Evolutionary conservation across 345 rosid species (phyloP), one percentile per base, ranked within the genome.

Genomic region (Pugionium dolabratum): DNA sequence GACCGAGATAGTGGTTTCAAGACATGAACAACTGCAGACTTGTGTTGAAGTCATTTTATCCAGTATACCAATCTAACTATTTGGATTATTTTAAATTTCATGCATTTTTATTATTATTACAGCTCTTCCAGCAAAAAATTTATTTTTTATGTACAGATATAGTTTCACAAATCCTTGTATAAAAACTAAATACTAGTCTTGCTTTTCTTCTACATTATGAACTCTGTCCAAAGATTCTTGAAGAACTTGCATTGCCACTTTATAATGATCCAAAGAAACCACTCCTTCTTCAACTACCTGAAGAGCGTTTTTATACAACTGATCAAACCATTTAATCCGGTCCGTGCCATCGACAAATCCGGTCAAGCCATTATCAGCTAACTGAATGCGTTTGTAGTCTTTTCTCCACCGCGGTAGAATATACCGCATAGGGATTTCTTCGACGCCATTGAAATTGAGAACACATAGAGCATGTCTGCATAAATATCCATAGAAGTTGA

Each of bases 401-500:
- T 80, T 88, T 53, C 77, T 84, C 92, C 92, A 88, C 30, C 90
- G 80, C 0, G 83, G 62, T 59, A 86, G 73, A 45, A 88, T 74
- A 72, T 83, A 88, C 55, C 74, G 67, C 4, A 83, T 47, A 2
- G 92, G 96, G 39, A 88, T 48, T 73, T 86, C 96, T 69, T 86
- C 91, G 34, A 84, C 86, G 11, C 92, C 92, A 2, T 84, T 88
- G 58, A 84, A 83, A 72, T 83, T 84, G 9, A 88, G 90, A 50
- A 88, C 88, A 65, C 89, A 83, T 2, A 92, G 63, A 27, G 96
- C 91, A 70, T 89, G 98, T 64, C 98, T 75, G 55, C 96, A 92
- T 9, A 92, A 64, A 68, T 92, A 92, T 9, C 98, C 98, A 30
- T 80, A 81, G 64, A 81, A 84, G 77, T 82, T 87, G 69, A 92